Evolutionary conservation across 306 rosid genomes (phyloP), one percentile per base, ranked within the genome.

Genomic region (Quercus bicolor): DNA sequence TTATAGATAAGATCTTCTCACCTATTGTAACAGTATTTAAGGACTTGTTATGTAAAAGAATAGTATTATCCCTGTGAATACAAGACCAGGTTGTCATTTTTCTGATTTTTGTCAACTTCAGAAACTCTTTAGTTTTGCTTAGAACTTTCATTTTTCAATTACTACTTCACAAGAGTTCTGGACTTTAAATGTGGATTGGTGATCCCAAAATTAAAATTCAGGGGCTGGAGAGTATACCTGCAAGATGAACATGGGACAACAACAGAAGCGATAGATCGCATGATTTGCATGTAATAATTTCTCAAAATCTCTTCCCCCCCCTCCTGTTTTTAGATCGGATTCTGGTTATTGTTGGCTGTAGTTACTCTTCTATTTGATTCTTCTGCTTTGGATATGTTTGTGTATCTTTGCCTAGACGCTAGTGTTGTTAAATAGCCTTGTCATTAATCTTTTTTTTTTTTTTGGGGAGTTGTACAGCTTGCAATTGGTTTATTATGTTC

Each of bases 201-300:
- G 72, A 21, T 75, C 80, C 81, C 53, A 28, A 61, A 56, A 81
- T 55, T 68, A 48, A 69, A 56, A 53, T 74, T 81, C 90, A 94
- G 98, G 91, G 98, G 97, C 21, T 95, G 95, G 98, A 89, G 97
- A 87, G 98, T 95, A 28, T 95, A 88, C 84, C 86, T 92, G 78
- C 91, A 82, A 66, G 97, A 95, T 90, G 97, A 95, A 84, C 93
- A 91, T 61, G 98, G 98, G 73, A 95, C 98, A 18, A 91, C 98
- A 20, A 51, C 80, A 10, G 91, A 92, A 37, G 98, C 94, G 4
- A 55, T 76, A 12, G 78, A 88, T 87, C 86, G 84, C 52, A 94
- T 94, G 98, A 70, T 94, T 68, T 72, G 52, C 88, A 73, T 86
- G 97, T 94, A 94, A 78, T 80, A 64, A 43, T 74, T 79, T 34